A percentile compares a stretch with the other conserved stretches of the same genome.
These are phyloP conservation scores for Volvox reticuliferus DNA, from an alignment of 139 green algal genomes.

Conservation along the genomic window DNA sequence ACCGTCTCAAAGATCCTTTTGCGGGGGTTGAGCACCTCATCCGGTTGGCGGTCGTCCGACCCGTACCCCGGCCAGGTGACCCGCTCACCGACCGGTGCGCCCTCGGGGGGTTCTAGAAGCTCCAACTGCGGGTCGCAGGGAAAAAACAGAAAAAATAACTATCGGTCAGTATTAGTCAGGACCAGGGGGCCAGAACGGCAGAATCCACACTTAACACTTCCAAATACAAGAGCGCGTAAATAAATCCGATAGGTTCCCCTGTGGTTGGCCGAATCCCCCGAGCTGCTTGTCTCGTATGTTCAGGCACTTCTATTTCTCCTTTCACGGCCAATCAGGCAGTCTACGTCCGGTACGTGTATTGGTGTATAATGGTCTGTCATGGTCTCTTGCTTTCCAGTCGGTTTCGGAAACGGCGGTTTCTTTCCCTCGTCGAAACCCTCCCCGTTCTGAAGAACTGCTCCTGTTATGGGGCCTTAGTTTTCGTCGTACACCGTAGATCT, in stretches of 20 bases:
- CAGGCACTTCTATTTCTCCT: too few relatives aligned
- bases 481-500: too few relatives aligned
- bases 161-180: background rate
- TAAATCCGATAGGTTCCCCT: too few relatives aligned
- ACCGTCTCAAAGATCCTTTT: constrained; percentile 86
- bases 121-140: constrained; percentile 8
- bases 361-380: too few relatives aligned
- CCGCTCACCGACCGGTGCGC: constrained; percentile 77
- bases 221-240: too few relatives aligned
- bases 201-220: background rate
- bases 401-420: too few relatives aligned
- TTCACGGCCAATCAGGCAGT: too few relatives aligned
- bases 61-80: constrained; percentile 37
- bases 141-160: background rate
- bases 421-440: background rate
- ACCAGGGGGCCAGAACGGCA: background rate
- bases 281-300: too few relatives aligned
- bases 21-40: constrained; percentile 85
- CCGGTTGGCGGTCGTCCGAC: constrained; percentile 52
- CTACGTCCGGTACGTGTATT: too few relatives aligned
- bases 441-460: background rate
- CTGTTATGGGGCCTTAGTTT: background rate
- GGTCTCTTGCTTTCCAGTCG: too few relatives aligned
- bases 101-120: constrained; percentile 72
- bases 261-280: background rate